Base-by-base conservation (phyloP, 176 grass and related monocot species). In the Zoysia pacifica region DNA sequence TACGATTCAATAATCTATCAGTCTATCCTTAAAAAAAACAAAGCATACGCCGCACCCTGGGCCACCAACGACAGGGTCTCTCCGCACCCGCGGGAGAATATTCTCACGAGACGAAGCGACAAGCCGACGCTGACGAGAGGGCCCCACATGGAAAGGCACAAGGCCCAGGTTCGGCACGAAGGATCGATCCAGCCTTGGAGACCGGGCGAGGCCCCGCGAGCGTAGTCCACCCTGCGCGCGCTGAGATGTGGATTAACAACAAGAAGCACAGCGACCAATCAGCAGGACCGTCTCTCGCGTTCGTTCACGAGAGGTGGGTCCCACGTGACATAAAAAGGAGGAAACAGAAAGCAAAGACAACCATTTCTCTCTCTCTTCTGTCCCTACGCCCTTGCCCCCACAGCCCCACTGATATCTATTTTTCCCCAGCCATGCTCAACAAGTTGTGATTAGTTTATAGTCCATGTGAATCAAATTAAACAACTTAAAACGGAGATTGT, bases 221-320 rank as follows among this genome's bases (percentile, higher is more conserved):
- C 7, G 35, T 20, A 11, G 61, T 38, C 61, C 35, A 11, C 35
- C 80, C 52, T 3, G 51, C 37, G 37, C 2, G 10, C 5, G 38
- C 37, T 5, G 70, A 66, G 46, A 20, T 11, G 58, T 41, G 42
- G 71, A 46, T 48, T 19, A 65, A 10, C 20, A 6, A 7, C 45
- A 47, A 11, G 11, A 38, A 74, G 75, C 80, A 60, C 80, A n/a
- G 69, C 15, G 70, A 84, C 76, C 86, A 84, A 76, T 58, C 70
- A 40, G 56, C 55, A 2, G 46, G 5, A 13, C 6, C 2, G 37
- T 54, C 68, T 58, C 68, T 50, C 43, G 18, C 70, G n/a, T 56
- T 60, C 67, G 42, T 64, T 66, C 69, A 73, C 69, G 76, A 48
- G 76, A 2, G 0, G 59, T 18, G 77, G 86, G 75, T 10, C 81